Percentiles rank a stretch among this genome's conserved stretches.
These are phyloP conservation scores for Multifurca ochricompacta DNA, from an alignment of 768 basidiomycete species.

Conservation along the genomic window DNA sequence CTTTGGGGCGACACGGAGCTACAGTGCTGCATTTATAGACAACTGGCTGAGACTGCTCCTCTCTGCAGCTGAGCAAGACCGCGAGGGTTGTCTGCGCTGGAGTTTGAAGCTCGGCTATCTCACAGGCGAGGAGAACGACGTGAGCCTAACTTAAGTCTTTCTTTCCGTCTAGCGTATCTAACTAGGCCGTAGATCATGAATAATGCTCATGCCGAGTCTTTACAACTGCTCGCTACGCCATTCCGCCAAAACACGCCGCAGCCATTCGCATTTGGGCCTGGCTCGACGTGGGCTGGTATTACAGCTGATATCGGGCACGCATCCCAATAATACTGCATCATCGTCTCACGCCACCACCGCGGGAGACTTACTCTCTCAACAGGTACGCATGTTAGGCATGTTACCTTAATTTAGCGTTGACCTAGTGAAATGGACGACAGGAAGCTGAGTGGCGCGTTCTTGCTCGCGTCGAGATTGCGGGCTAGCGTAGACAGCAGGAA, in stretches of 20 bases:
- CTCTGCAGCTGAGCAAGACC: conserved; percentile 66
- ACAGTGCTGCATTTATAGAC: conserved; percentile 81
- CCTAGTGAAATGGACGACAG: conserved; percentile 29
- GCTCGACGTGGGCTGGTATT: conserved; percentile 56
- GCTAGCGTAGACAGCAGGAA: conserved; percentile 65
- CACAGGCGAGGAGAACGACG: conserved; percentile 81
- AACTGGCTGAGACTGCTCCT: conserved; percentile 78
- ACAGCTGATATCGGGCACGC: conserved; percentile 68
- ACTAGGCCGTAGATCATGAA: conserved; percentile 57
- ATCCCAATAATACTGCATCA: conserved; percentile 90
- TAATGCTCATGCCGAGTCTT: conserved; percentile 75
- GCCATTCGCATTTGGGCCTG: conserved; percentile 73
- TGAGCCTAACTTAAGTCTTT: conserved; percentile 25
- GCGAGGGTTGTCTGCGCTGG: conserved; percentile 56
- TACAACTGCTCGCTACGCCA: conserved; percentile 79
- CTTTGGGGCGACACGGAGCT: conserved; percentile 90
- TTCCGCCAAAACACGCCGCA: conserved; percentile 60
- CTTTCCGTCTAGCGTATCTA: not conserved
- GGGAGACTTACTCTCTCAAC: conserved; percentile 93
- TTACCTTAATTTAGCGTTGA: not conserved
- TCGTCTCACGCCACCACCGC: conserved; percentile 84
- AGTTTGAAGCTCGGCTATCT: conserved; percentile 84
- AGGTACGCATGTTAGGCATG: conserved; percentile 37
- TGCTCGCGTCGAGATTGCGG: conserved; percentile 66
- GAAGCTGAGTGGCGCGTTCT: conserved; percentile 76